phyloP scores from a whole-genome alignment of 208 protist species.

The Leishmania mexicana region DNA sequence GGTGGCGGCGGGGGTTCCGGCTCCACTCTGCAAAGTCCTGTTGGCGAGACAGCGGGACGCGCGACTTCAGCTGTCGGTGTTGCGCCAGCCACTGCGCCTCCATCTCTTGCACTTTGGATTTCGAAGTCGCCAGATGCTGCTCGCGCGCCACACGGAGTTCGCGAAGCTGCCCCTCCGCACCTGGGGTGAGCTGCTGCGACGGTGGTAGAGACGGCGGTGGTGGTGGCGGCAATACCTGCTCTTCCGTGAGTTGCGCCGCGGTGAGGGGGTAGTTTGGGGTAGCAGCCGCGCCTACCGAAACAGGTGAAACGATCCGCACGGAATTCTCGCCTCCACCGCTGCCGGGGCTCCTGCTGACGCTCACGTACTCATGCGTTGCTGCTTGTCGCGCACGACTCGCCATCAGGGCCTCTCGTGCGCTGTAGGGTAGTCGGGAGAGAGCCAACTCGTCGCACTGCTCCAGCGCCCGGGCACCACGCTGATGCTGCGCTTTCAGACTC shows the following conservation, averaged over 20 bases:
- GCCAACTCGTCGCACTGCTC: slow-evolving; percentile 17
- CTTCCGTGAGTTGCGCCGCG: neutral
- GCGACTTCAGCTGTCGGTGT: slow-evolving; percentile 19
- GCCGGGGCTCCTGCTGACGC: neutral
- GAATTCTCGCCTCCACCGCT: neutral
- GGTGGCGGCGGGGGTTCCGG: neutral
- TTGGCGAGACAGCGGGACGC: slow-evolving; percentile 10
- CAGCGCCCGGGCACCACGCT: slow-evolving; percentile 19
- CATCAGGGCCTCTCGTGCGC: slow-evolving; percentile 5
- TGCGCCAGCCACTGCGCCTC: slow-evolving; percentile 21
- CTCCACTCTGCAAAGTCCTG: slow-evolving; percentile 20
- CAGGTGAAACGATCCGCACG: neutral
- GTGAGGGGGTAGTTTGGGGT: neutral
- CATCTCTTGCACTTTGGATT: slow-evolving; percentile 6
- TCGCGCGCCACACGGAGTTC: slow-evolving; percentile 12
- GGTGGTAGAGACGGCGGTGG: neutral
- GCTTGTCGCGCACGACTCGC: neutral
- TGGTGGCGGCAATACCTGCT: neutral
- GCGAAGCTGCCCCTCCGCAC: slow-evolving; percentile 19
- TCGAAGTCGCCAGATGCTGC: neutral
- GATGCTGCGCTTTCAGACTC: slow-evolving; percentile 22
- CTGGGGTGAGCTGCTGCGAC: slow-evolving; percentile 11
- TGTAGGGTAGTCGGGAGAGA: slow-evolving; percentile 22
- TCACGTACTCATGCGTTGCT: neutral
- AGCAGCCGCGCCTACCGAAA: neutral